Conservation (phyloP, 1,284 basidiomycete species). For the Heterobasidion parviporum region DNA sequence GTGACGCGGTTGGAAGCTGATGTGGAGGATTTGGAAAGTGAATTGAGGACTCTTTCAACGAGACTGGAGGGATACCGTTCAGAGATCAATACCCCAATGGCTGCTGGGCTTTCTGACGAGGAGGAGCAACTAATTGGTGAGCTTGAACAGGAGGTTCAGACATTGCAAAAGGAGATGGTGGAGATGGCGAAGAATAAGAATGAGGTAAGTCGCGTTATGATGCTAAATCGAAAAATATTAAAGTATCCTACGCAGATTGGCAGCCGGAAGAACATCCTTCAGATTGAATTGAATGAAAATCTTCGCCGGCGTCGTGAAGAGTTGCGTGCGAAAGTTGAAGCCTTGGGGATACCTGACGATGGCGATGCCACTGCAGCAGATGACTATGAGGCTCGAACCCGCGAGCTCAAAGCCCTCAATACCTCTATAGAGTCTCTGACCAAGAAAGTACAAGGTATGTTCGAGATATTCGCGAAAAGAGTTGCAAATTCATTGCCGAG, state of each 20-base stretch:
- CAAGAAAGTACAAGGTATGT: constrained; percentile 57
- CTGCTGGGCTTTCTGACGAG: constrained; percentile 60
- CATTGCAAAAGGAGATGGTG: constrained; percentile 60
- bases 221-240: background rate
- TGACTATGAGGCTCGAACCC: constrained; percentile 58
- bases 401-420: constrained; percentile 64
- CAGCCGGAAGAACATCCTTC: constrained; percentile 71
- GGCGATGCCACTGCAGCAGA: constrained; percentile 51
- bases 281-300: constrained; percentile 92
- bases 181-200: constrained; percentile 65
- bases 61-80: constrained; percentile 57
- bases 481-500: background rate
- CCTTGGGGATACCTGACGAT: constrained; percentile 57
- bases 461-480: background rate
- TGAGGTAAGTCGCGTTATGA: constrained; percentile 43
- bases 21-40: constrained; percentile 65
- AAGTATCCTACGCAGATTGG: constrained; percentile 47
- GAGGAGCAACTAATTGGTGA: constrained; percentile 66
- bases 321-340: constrained; percentile 70
- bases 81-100: constrained; percentile 76
- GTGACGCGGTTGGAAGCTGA: constrained; percentile 62
- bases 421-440: constrained; percentile 57
- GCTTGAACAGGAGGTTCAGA: constrained; percentile 74
- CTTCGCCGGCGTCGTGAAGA: constrained; percentile 76
- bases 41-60: constrained; percentile 51